Base-by-base conservation (phyloP, 1,284 basidiomycete species). In the Boletus mariae region DNA sequence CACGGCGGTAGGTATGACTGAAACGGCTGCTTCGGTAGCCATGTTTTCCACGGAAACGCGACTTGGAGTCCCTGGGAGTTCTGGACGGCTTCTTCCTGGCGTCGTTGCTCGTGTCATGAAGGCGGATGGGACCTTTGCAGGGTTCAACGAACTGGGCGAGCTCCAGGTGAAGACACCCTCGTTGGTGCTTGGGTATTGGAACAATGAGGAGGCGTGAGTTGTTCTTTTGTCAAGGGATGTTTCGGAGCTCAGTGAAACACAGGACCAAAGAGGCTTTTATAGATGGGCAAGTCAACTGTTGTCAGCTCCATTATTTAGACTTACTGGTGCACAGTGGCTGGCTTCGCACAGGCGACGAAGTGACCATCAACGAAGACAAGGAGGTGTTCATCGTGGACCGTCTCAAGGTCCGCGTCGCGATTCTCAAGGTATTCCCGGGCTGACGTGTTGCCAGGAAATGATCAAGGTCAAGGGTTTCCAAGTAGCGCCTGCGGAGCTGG, bases 321-420 rank as follows among this genome's bases (percentile, higher is more conserved):
- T 76, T 13, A 68, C 46, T 40, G 10, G 29, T 46, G 32, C 6
- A 43, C n/a, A 43, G 32, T 71, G 82, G 84, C 32, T 90, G 84
- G 84, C 75, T 90, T 6, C 77, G 75, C 43, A 88, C 86, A 0
- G 87, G 87, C 2, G 87, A 90, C 60, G 80, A 85, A 62, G 86
- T 81, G 4, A 69, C 74, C 54, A 76, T 88, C 50, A 73, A 77
- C 45, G 67, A 75, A 59, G 75, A 83, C 53, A 76, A 77, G 8
- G 82, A 88, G 54, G 57, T 90, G 5, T 84, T 80, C 64, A 74
- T 89, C 44, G 71, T 85, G 9, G 87, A 90, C 66, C 77, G 87
- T 32, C 70, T 90, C 52, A 90, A 90, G 73, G 84, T 83, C 38
- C 9, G 56, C 59, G 15, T 25, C 7, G 11, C 51, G 6, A 2